Percentiles rank a stretch among this genome's conserved stretches.
phyloP scores from a whole-genome alignment of 2,329 filamentous ascomycete species.

The Fusarium euwallaceae region DNA sequence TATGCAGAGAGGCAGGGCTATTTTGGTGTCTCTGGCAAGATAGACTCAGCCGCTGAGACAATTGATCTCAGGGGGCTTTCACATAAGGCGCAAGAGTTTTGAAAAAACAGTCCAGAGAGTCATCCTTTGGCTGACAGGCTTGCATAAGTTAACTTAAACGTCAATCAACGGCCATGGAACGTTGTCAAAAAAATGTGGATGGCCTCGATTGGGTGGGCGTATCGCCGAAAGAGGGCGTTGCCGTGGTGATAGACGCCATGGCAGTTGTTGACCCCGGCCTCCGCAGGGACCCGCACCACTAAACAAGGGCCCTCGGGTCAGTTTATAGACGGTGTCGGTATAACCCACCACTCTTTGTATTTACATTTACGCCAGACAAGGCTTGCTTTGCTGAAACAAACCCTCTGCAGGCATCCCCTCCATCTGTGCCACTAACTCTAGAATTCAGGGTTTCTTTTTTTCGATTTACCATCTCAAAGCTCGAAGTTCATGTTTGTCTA shows the following conservation, averaged over 20 bases:
- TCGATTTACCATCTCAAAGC: background rate
- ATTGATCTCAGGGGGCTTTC: background rate
- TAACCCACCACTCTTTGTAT: conserved; percentile 24
- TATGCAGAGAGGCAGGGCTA: conserved; percentile 4
- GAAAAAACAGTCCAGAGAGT: background rate
- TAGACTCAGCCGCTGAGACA: background rate
- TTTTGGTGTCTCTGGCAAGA: conserved; percentile 3
- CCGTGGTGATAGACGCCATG: conserved; percentile 35
- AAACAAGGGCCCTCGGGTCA: conserved; percentile 22
- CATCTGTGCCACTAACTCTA: conserved; percentile 28
- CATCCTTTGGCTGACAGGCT: background rate
- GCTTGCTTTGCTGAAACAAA: conserved; percentile 9
- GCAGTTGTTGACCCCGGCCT: conserved; percentile 35
- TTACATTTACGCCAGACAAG: conserved; percentile 28
- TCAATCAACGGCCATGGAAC: background rate
- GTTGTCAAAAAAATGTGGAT: conserved; percentile 1
- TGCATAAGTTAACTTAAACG: background rate
- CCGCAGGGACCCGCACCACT: conserved; percentile 7
- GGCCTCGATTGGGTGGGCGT: background rate
- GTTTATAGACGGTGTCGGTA: background rate
- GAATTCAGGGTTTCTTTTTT: conserved; percentile 20
- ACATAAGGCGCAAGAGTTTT: conserved; percentile 1
- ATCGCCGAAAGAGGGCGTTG: conserved; percentile 29
- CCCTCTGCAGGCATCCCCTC: conserved; percentile 42
- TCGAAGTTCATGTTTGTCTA: background rate